Conservation (phyloP, 345 rosid species). For the Euphorbia peplus region DNA sequence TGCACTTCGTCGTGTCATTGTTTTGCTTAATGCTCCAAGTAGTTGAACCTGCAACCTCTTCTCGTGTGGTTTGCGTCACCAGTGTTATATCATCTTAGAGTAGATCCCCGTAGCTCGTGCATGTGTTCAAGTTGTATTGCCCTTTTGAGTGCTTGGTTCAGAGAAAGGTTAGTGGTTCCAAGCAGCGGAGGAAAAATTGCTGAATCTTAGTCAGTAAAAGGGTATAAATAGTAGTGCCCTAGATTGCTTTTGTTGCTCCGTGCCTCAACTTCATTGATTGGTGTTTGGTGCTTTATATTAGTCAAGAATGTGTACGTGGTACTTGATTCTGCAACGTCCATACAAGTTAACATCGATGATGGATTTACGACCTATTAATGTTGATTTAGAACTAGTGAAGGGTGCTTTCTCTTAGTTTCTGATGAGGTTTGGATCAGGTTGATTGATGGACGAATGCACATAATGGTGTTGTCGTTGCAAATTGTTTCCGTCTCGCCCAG, state of each 20-base stretch:
- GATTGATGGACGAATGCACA: not conserved
- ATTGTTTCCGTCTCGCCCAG: no score
- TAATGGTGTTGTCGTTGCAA: not conserved
- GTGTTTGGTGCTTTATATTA: no score
- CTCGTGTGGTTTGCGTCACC: slow-evolving; percentile 4
- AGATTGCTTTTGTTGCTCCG: not conserved
- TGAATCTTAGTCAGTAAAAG: not conserved
- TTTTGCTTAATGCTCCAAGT: slow-evolving; percentile 11
- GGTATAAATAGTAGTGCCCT: not conserved
- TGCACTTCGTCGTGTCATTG: slow-evolving; percentile 19
- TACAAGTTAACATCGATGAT: no score
- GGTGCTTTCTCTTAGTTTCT: no score
- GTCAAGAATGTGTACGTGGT: no score
- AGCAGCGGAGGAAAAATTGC: not conserved
- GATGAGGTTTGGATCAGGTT: not conserved
- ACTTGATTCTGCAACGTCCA: no score
- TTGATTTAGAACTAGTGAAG: not conserved
- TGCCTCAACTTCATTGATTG: not conserved
- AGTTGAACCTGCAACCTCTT: slow-evolving; percentile 17
- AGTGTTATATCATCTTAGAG: slow-evolving; percentile 9
- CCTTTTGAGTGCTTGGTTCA: not conserved
- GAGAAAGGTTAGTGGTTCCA: not conserved
- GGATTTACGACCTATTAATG: not conserved
- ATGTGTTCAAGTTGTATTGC: slow-evolving; percentile 5
- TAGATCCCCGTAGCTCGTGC: not conserved